A percentile compares a stretch with the other conserved stretches of the same genome.
Evolutionary conservation across 768 basidiomycete genomes (phyloP).

Genomic region (Naematelia aurantialba): DNA sequence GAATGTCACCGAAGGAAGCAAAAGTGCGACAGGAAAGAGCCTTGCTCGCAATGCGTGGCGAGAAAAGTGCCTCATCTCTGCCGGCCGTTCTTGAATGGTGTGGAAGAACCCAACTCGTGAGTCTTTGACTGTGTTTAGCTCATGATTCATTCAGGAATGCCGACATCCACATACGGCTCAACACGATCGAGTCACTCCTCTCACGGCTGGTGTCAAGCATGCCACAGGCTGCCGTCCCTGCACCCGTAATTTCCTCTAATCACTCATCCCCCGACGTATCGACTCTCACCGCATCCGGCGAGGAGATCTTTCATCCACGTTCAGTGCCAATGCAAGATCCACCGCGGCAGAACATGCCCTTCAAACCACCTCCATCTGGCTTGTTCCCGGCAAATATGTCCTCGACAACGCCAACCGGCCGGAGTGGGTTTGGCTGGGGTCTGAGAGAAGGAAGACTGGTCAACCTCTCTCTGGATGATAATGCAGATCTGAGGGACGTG

Average conservation of each 20-base stretch:
- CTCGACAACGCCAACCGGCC: slow-evolving; percentile 24
- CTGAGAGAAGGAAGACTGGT: slow-evolving; percentile 39
- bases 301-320: slow-evolving; percentile 43
- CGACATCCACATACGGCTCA: slow-evolving; percentile 47
- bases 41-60: slow-evolving; percentile 49
- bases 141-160: slow-evolving; percentile 32
- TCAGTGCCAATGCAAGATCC: slow-evolving; percentile 16
- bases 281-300: slow-evolving; percentile 37
- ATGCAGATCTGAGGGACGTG: slow-evolving; percentile 41
- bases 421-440: slow-evolving; percentile 40
- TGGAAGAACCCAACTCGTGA: slow-evolving; percentile 46
- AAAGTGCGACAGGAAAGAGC: slow-evolving; percentile 47
- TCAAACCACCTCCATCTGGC: slow-evolving; percentile 40
- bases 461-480: slow-evolving; percentile 32
- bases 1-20: slow-evolving; percentile 47
- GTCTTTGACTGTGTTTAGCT: slow-evolving; percentile 13
- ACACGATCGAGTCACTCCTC: slow-evolving; percentile 48
- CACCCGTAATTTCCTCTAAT: slow-evolving; percentile 11
- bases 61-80: slow-evolving; percentile 51
- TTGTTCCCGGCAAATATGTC: slow-evolving; percentile 33
- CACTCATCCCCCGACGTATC: slow-evolving; percentile 36
- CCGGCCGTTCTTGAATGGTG: slow-evolving; percentile 50
- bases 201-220: slow-evolving; percentile 33
- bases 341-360: slow-evolving; percentile 19
- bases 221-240: slow-evolving; percentile 12